These are phyloP conservation scores for Penstemon davidsonii DNA, from an alignment of 257 asterid genomes.

Conservation along the genomic window DNA sequence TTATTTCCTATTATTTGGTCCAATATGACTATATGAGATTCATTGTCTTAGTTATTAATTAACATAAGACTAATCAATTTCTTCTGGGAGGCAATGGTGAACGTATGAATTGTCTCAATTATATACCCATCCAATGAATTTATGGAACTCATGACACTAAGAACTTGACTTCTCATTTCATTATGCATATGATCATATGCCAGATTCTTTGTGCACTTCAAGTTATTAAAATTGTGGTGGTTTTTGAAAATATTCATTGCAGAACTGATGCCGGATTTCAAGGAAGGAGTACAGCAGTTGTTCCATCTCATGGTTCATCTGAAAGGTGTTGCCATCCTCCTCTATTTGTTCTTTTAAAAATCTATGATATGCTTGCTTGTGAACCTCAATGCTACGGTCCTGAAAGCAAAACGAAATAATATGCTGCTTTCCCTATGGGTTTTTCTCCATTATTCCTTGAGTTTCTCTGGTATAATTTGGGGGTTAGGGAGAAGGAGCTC, in stretches of 20 bases:
- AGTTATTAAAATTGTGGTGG: slow-evolving; percentile 14
- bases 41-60: slow-evolving; percentile 7
- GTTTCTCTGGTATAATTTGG: slow-evolving; percentile 7
- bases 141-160: neutral
- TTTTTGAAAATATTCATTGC: slow-evolving; percentile 33
- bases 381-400: slow-evolving; percentile 17
- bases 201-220: slow-evolving; percentile 12
- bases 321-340: slow-evolving; percentile 56
- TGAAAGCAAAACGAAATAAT: slow-evolving; percentile 7
- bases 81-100: slow-evolving; percentile 5
- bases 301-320: slow-evolving; percentile 55
- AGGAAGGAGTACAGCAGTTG: slow-evolving; percentile 56
- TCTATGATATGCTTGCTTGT: neutral
- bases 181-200: slow-evolving; percentile 1
- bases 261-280: slow-evolving; percentile 59
- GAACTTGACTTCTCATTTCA: slow-evolving; percentile 11
- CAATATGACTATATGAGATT: neutral
- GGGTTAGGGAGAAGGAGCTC: neutral
- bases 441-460: neutral
- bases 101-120: neutral
- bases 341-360: slow-evolving; percentile 25
- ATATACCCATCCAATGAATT: slow-evolving; percentile 1
- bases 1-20: neutral
- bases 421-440: slow-evolving; percentile 1
- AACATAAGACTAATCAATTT: neutral